Percentiles rank a stretch among this genome's conserved stretches.
Evolutionary conservation across 805 yeast genomes (phyloP).

Genomic region (Hagleromyces aurorensis): DNA sequence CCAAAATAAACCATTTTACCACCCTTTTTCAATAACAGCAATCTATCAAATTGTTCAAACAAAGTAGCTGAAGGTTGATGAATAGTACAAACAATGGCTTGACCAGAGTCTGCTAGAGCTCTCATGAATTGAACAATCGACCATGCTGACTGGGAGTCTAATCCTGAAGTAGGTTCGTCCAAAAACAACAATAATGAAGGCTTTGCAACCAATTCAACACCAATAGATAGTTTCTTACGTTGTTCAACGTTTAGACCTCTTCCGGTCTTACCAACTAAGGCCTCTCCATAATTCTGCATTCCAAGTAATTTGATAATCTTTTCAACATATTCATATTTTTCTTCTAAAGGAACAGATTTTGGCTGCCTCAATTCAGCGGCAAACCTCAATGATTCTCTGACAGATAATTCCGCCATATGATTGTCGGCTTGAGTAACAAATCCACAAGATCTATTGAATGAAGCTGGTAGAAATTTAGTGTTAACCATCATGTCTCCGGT

Average conservation of each 20-base stretch:
- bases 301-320: constrained; percentile 58
- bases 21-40: constrained; percentile 61
- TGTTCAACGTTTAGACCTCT: constrained; percentile 65
- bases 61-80: constrained; percentile 72
- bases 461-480: constrained; percentile 48
- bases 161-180: constrained; percentile 71
- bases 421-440: constrained; percentile 78
- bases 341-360: constrained; percentile 42
- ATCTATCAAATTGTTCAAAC: constrained; percentile 59
- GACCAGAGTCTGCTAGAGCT: constrained; percentile 62
- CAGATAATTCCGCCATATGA: constrained; percentile 61
- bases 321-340: constrained; percentile 62
- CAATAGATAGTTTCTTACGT: constrained; percentile 59
- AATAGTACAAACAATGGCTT: constrained; percentile 67
- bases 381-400: constrained; percentile 64
- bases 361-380: constrained; percentile 72
- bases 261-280: constrained; percentile 73
- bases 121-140: constrained; percentile 59
- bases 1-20: constrained; percentile 80
- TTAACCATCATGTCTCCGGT: constrained; percentile 69
- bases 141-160: constrained; percentile 63
- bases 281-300: constrained; percentile 65
- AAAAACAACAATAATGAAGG: constrained; percentile 54
- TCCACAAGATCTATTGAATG: constrained; percentile 72
- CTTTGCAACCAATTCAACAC: constrained; percentile 65